Evolutionary conservation across 1,284 basidiomycete species (phyloP).

Genomic region (Golubevia sp.): DNA sequence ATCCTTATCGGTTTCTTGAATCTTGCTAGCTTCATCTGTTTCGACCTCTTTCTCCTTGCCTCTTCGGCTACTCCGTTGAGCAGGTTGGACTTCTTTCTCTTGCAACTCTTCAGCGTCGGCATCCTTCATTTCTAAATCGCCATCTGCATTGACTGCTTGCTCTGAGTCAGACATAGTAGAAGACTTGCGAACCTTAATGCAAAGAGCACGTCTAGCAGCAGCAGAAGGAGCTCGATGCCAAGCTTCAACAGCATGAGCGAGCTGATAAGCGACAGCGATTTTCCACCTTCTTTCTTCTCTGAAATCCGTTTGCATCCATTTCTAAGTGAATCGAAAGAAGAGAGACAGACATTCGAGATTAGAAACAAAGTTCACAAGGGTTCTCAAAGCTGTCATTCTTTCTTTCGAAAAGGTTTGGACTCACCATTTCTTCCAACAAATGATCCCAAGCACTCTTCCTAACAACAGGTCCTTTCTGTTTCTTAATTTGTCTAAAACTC

Average conservation of each 20-base stretch:
- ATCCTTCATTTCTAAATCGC: background rate
- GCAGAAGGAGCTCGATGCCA: slow-evolving; percentile 78
- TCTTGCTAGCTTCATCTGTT: slow-evolving; percentile 17
- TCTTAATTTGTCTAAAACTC: slow-evolving; percentile 95
- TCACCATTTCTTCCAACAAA: slow-evolving; percentile 91
- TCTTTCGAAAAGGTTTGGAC: slow-evolving; percentile 45
- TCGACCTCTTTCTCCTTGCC: slow-evolving; percentile 44
- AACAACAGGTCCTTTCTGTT: slow-evolving; percentile 80
- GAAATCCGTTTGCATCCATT: slow-evolving; percentile 96
- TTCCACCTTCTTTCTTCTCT: slow-evolving; percentile 95
- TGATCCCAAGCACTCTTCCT: slow-evolving; percentile 94
- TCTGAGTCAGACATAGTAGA: background rate
- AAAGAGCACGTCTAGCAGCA: slow-evolving; percentile 72
- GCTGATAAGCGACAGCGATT: slow-evolving; percentile 77
- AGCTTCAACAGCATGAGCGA: slow-evolving; percentile 81
- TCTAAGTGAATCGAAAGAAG: slow-evolving; percentile 66
- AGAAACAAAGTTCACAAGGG: no score
- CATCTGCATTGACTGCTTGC: slow-evolving; percentile 3
- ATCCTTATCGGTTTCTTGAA: background rate
- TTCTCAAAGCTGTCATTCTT: no score
- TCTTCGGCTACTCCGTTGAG: slow-evolving; percentile 13
- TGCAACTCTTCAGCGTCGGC: slow-evolving; percentile 3
- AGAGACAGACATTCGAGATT: background rate
- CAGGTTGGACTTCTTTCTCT: slow-evolving; percentile 7
- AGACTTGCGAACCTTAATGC: slow-evolving; percentile 62